Percentiles rank a stretch among this genome's conserved stretches.
Conservation (phyloP, 2,329 filamentous ascomycete species). For the Ceratocystis destructans region DNA sequence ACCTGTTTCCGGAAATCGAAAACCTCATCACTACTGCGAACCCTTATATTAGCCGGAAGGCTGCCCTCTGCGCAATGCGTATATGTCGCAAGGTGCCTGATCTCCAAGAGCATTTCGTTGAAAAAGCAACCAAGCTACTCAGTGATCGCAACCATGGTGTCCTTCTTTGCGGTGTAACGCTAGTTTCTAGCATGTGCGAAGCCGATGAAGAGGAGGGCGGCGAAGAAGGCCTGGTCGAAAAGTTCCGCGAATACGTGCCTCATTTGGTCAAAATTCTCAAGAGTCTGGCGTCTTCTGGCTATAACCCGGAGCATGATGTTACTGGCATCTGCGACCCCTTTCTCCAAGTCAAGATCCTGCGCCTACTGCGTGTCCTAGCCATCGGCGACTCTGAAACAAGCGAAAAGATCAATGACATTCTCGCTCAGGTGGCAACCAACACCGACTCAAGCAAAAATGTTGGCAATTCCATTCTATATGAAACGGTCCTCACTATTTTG, state of each 20-base stretch:
- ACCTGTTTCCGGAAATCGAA: slow-evolving; percentile 93
- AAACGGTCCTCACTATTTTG: slow-evolving; percentile 89
- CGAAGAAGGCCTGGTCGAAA: slow-evolving; percentile 80
- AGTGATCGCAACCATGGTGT: slow-evolving; percentile 95
- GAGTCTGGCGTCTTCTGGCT: slow-evolving; percentile 83
- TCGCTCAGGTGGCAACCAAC: slow-evolving; percentile 94
- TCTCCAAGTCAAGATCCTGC: slow-evolving; percentile 88
- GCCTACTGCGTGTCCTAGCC: slow-evolving; percentile 70
- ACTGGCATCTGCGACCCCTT: slow-evolving; percentile 97
- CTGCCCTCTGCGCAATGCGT: slow-evolving; percentile 95
- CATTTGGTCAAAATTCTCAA: slow-evolving; percentile 82
- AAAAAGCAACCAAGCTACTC: slow-evolving; percentile 78
- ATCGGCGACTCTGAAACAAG: slow-evolving; percentile 77
- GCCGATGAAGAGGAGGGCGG: slow-evolving; percentile 84
- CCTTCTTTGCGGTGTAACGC: slow-evolving; percentile 75
- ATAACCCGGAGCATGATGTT: slow-evolving; percentile 94
- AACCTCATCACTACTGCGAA: slow-evolving; percentile 82
- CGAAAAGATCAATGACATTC: slow-evolving; percentile 96
- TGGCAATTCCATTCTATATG: slow-evolving; percentile 94
- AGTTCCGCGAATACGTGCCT: slow-evolving; percentile 76
- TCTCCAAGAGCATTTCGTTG: slow-evolving; percentile 89
- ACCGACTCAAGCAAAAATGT: slow-evolving; percentile 98
- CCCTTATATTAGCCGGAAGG: slow-evolving; percentile 96
- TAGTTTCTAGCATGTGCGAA: slow-evolving; percentile 86
- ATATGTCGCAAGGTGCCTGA: slow-evolving; percentile 98